These are phyloP conservation scores for Strigomonas culicis DNA, from an alignment of 208 protist genomes.

Conservation along the genomic window DNA sequence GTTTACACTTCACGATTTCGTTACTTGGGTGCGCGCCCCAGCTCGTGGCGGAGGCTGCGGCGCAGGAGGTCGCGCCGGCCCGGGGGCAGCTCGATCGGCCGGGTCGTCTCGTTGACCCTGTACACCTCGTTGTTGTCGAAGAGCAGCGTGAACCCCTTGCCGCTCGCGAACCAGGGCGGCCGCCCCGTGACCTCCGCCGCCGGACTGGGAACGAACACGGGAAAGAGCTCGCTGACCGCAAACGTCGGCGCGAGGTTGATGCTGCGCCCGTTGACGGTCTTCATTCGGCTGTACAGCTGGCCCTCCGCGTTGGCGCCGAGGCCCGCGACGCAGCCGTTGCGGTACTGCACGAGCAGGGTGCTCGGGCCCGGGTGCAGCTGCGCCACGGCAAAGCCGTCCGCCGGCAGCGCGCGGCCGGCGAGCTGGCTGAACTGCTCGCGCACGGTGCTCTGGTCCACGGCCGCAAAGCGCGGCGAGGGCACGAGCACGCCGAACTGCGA, in stretches of 20 bases:
- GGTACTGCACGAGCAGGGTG: slow-evolving; percentile 55
- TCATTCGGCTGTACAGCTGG: slow-evolving; percentile 42
- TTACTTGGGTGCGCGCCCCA: slow-evolving; percentile 6
- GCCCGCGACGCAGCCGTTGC: slow-evolving; percentile 61
- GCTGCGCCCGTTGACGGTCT: slow-evolving; percentile 23
- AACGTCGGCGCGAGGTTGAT: slow-evolving; percentile 55
- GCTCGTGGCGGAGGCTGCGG: slow-evolving; percentile 9
- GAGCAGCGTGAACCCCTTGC: slow-evolving; percentile 54
- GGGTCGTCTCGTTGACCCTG: slow-evolving; percentile 18
- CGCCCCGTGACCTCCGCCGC: slow-evolving; percentile 1
- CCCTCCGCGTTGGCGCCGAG: slow-evolving; percentile 72
- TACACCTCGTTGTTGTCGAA: slow-evolving; percentile 57
- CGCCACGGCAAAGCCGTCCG: slow-evolving; percentile 29
- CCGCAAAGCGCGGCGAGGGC: slow-evolving; percentile 44
- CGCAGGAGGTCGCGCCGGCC: slow-evolving; percentile 6
- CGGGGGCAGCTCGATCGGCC: slow-evolving; percentile 55
- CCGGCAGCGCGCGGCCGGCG: background rate
- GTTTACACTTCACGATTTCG: too few relatives aligned
- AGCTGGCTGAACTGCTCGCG: slow-evolving; percentile 21
- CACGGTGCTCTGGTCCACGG: slow-evolving; percentile 37
- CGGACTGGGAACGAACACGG: slow-evolving; percentile 28
- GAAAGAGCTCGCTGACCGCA: slow-evolving; percentile 29
- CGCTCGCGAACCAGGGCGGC: slow-evolving; percentile 28
- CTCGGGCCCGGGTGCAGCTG: slow-evolving; percentile 37
- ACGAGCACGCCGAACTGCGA: slow-evolving; percentile 56